Evolutionary conservation across 257 asterid genomes (phyloP).

Genomic region (Mitragyna speciosa): DNA sequence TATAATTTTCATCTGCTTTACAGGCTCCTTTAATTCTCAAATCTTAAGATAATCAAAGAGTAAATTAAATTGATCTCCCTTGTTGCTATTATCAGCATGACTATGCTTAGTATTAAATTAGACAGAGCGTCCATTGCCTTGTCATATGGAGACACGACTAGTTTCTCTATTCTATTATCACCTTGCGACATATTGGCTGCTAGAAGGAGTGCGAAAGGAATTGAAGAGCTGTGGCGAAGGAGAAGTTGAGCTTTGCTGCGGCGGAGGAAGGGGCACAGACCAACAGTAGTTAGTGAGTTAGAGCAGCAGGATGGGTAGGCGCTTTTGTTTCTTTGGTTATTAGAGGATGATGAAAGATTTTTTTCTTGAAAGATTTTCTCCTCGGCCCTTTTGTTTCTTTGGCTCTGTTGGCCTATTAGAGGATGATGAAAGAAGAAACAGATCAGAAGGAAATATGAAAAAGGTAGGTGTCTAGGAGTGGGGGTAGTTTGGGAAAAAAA

Average conservation of each 20-base stretch:
- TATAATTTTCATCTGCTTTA: slow-evolving; percentile 83
- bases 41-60: slow-evolving; percentile 82
- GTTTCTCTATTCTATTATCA: slow-evolving; percentile 37
- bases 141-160: slow-evolving; percentile 52
- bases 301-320: neutral
- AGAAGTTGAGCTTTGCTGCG: neutral
- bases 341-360: too few relatives aligned
- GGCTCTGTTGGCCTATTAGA: too few relatives aligned
- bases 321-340: too few relatives aligned
- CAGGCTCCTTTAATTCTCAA: slow-evolving; percentile 77
- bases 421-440: too few relatives aligned
- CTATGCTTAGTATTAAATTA: slow-evolving; percentile 81
- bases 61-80: slow-evolving; percentile 72
- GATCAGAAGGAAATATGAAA: too few relatives aligned
- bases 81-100: slow-evolving; percentile 90
- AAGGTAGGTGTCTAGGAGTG: too few relatives aligned
- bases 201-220: neutral
- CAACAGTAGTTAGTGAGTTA: neutral
- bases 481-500: too few relatives aligned
- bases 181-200: slow-evolving; percentile 20
- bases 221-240: neutral
- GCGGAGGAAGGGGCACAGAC: neutral
- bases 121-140: slow-evolving; percentile 97
- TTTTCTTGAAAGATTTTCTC: too few relatives aligned
- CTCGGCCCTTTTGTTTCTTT: too few relatives aligned